Conservation (phyloP, 108 stramenopile genomes). For the Conticribra guillardii region DNA sequence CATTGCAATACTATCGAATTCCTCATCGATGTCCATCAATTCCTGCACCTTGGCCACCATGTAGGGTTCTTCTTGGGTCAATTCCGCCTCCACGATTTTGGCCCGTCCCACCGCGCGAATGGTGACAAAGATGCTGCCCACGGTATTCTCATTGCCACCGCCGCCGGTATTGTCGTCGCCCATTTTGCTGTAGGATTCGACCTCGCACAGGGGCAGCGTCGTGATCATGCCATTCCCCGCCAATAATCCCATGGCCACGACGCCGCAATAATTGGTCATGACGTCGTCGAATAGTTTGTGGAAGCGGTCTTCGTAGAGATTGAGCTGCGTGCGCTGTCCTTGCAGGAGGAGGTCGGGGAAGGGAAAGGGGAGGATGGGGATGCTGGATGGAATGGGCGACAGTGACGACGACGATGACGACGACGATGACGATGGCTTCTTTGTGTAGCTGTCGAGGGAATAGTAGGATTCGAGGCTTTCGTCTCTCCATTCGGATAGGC, state of each 20-base stretch:
- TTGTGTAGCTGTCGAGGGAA: background rate
- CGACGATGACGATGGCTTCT: background rate
- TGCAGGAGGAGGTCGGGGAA: slow-evolving; percentile 70
- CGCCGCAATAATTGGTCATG: slow-evolving; percentile 66
- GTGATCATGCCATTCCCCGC: slow-evolving; percentile 71
- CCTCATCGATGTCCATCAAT: slow-evolving; percentile 49
- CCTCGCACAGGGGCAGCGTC: slow-evolving; percentile 76
- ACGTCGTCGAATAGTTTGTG: slow-evolving; percentile 67
- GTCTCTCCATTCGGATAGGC: background rate
- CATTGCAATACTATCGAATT: slow-evolving; percentile 12
- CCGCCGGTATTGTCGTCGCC: slow-evolving; percentile 24
- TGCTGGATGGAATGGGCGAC: slow-evolving; percentile 1
- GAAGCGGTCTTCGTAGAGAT: slow-evolving; percentile 84
- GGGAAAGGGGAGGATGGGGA: slow-evolving; percentile 82
- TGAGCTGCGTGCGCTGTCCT: slow-evolving; percentile 76
- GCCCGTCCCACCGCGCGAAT: slow-evolving; percentile 73
- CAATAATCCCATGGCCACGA: slow-evolving; percentile 81
- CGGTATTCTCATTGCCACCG: slow-evolving; percentile 65
- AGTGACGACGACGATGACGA: background rate
- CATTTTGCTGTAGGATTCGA: slow-evolving; percentile 66
- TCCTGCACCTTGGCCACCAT: slow-evolving; percentile 67
- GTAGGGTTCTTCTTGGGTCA: slow-evolving; percentile 68
- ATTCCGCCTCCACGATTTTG: slow-evolving; percentile 51
- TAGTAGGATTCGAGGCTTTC: background rate
- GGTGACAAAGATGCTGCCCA: slow-evolving; percentile 75